These are phyloP conservation scores for Immersiporthe knoxdaviesiana DNA, from an alignment of 2,329 filamentous ascomycete species.

Conservation along the genomic window DNA sequence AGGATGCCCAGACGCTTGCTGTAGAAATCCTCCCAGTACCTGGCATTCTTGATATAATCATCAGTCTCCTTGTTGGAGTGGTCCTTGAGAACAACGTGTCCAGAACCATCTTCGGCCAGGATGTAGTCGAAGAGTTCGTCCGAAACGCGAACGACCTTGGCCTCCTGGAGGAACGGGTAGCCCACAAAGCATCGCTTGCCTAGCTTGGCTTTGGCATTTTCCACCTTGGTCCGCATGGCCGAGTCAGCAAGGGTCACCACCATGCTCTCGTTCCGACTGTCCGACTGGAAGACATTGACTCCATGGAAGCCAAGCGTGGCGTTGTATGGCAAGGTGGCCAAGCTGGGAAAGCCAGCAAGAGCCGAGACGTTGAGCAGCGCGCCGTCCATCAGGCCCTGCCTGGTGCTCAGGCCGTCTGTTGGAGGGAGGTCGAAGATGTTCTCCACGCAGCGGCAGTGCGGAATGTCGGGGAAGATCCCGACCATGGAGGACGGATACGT, in stretches of 20 bases:
- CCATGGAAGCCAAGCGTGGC: slow-evolving; percentile 84
- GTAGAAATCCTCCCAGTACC: slow-evolving; percentile 82
- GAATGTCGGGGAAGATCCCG: slow-evolving; percentile 87
- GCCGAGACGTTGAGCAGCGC: slow-evolving; percentile 80
- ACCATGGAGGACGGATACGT: slow-evolving; percentile 85
- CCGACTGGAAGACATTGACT: slow-evolving; percentile 92
- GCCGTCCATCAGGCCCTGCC: slow-evolving; percentile 81
- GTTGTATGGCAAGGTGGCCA: slow-evolving; percentile 83
- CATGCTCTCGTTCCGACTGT: slow-evolving; percentile 96
- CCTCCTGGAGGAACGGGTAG: slow-evolving; percentile 94
- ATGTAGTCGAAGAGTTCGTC: slow-evolving; percentile 93
- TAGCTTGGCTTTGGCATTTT: slow-evolving; percentile 76
- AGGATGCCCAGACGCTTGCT: slow-evolving; percentile 89
- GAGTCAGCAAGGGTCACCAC: slow-evolving; percentile 81
- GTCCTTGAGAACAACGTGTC: slow-evolving; percentile 67
- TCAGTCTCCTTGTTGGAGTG: slow-evolving; percentile 78
- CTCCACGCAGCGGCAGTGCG: slow-evolving; percentile 86
- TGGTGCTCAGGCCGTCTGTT: slow-evolving; percentile 85
- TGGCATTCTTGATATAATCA: slow-evolving; percentile 82
- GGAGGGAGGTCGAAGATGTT: slow-evolving; percentile 95
- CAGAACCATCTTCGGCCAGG: slow-evolving; percentile 64
- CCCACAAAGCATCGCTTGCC: slow-evolving; percentile 88
- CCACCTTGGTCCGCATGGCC: slow-evolving; percentile 70
- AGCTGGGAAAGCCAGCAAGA: slow-evolving; percentile 89
- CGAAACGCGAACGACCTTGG: slow-evolving; percentile 83